A percentile compares a stretch with the other conserved stretches of the same genome.
Evolutionary conservation across 2,329 filamentous ascomycete species (phyloP).

Genomic region (Davidsoniella australis): DNA sequence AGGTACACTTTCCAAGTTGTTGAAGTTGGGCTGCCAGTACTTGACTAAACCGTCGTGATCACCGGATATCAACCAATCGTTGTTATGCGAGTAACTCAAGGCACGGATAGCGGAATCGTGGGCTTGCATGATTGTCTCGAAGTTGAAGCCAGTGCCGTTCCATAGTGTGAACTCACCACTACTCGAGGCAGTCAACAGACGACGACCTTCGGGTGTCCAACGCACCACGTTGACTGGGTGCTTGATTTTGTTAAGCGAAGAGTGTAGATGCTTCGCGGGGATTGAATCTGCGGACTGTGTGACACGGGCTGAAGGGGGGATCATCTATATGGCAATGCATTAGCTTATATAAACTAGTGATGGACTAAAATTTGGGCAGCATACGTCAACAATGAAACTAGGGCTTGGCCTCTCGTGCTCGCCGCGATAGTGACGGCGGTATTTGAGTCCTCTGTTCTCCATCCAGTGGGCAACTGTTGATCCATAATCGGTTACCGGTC

Average conservation of each 20-base stretch:
- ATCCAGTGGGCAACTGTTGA: conserved; percentile 85
- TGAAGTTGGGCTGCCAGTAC: conserved; percentile 98
- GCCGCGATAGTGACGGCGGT: conserved; percentile 51
- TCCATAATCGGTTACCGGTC: conserved; percentile 84
- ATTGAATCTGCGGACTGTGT: conserved; percentile 69
- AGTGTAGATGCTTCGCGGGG: conserved; percentile 87
- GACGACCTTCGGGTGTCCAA: conserved; percentile 91
- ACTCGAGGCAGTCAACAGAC: conserved; percentile 80
- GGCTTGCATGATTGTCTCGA: conserved; percentile 97
- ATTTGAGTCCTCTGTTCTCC: conserved; percentile 53
- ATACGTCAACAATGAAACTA: conserved; percentile 79
- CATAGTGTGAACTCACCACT: conserved; percentile 96
- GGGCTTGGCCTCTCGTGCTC: conserved; percentile 71
- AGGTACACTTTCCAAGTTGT: conserved; percentile 89
- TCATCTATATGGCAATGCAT: conserved; percentile 40
- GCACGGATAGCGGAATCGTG: conserved; percentile 78
- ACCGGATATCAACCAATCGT: conserved; percentile 91
- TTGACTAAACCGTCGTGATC: conserved; percentile 93
- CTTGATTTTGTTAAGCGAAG: conserved; percentile 96
- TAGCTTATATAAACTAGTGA: background rate
- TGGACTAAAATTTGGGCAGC: conserved; percentile 19
- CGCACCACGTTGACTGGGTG: conserved; percentile 93
- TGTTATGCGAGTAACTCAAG: conserved; percentile 77
- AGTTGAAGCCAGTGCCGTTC: conserved; percentile 99
- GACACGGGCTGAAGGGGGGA: conserved; percentile 63